phyloP scores from a whole-genome alignment of 129 eudicot genomes.

The Mikania micrantha region DNA sequence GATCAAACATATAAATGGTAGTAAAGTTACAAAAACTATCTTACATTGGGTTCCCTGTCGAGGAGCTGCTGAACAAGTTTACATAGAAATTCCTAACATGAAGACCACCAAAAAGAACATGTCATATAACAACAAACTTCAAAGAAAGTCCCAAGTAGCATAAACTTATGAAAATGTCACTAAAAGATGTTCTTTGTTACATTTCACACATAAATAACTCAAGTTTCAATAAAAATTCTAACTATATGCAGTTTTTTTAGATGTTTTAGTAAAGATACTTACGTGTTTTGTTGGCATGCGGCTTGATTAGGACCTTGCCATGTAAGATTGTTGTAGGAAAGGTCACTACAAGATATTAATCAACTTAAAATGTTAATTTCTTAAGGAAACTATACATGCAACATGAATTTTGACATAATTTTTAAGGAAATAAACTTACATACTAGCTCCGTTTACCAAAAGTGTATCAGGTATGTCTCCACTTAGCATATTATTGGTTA shows the following conservation, averaged over 20 bases:
- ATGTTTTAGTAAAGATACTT: constrained; percentile 4
- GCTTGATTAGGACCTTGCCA: constrained; percentile 68
- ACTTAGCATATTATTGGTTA: constrained; percentile 63
- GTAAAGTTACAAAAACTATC: constrained; percentile 15
- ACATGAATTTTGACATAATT: background rate
- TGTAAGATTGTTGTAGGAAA: constrained; percentile 80
- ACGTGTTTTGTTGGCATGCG: constrained; percentile 57
- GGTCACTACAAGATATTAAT: constrained; percentile 52
- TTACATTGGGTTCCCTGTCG: constrained; percentile 45
- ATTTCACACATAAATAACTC: background rate
- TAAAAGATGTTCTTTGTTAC: background rate
- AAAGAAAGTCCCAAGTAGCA: background rate
- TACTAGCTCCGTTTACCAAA: constrained; percentile 63
- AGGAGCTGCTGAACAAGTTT: constrained; percentile 75
- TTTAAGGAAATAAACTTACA: constrained; percentile 41
- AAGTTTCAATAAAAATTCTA: background rate
- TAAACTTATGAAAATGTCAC: background rate
- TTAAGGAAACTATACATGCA: background rate
- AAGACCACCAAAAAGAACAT: background rate
- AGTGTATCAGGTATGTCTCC: constrained; percentile 64
- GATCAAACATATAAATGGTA: background rate
- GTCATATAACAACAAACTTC: background rate
- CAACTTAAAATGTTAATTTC: background rate
- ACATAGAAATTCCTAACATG: constrained; percentile 50
- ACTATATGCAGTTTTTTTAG: background rate